Evolutionary conservation across 495 filamentous ascomycete species (phyloP).

Genomic region (Lepidopterella palustris): DNA sequence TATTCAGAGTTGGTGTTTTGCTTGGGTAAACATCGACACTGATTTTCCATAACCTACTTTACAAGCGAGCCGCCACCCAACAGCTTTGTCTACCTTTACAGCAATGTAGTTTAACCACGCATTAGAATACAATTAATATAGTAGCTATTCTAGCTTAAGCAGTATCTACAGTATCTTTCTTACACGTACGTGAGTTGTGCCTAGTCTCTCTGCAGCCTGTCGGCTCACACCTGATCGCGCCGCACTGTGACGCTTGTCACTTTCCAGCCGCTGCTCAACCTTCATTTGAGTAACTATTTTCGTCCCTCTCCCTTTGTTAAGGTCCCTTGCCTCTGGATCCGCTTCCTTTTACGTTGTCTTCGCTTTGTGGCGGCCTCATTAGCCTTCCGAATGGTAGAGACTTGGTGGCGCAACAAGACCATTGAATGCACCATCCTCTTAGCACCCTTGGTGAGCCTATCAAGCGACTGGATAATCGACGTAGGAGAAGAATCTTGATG

Average conservation of each 20-base stretch:
- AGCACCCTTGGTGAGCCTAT: background rate
- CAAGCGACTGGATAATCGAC: background rate
- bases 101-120: too few species aligned
- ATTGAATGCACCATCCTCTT: background rate
- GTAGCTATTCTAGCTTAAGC: too few species aligned
- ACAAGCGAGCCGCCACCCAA: too few species aligned
- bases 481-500: conserved; percentile 1
- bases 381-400: background rate
- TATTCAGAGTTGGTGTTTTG: too few species aligned
- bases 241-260: background rate
- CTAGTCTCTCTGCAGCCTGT: too few species aligned
- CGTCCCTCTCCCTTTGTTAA: background rate
- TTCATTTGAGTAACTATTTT: background rate
- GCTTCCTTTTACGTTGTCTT: background rate
- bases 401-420: background rate
- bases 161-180: too few species aligned
- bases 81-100: too few species aligned
- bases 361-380: conserved; percentile 6
- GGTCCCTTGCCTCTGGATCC: conserved; percentile 1
- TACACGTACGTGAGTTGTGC: too few species aligned
- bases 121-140: too few species aligned
- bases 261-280: background rate
- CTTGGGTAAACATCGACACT: too few species aligned
- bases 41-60: too few species aligned
- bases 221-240: too few species aligned